These are phyloP conservation scores for Blastobotrys illinoisensis DNA, from an alignment of 1,139 yeast genomes.

Conservation along the genomic window DNA sequence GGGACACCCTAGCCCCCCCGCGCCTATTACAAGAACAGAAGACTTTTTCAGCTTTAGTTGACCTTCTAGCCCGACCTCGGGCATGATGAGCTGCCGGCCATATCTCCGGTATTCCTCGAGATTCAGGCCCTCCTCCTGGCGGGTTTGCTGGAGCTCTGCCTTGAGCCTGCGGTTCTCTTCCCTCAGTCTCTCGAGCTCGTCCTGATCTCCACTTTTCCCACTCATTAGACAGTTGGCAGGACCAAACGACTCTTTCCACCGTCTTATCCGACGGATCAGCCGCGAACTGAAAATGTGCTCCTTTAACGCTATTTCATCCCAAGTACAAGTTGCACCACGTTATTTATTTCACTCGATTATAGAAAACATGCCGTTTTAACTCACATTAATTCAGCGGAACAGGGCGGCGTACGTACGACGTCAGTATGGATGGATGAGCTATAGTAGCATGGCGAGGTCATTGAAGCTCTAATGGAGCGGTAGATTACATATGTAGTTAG, in stretches of 20 bases:
- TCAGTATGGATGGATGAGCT: too few species aligned
- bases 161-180: constrained; percentile 6
- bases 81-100: constrained; percentile 94
- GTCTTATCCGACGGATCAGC: not conserved
- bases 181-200: not conserved
- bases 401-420: too few species aligned
- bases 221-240: too few species aligned
- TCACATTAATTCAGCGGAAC: too few species aligned
- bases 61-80: constrained; percentile 56
- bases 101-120: constrained; percentile 73
- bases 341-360: too few species aligned
- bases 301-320: too few species aligned
- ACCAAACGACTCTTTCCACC: not conserved
- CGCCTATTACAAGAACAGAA: constrained; percentile 76
- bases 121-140: constrained; percentile 2
- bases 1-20: constrained; percentile 97
- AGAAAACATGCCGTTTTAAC: too few species aligned
- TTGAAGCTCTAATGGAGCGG: too few species aligned
- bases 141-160: not conserved
- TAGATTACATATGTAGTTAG: constrained; percentile 25
- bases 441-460: too few species aligned
- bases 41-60: constrained; percentile 57
- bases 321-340: too few species aligned
- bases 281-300: not conserved
- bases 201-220: not conserved